Evolutionary conservation across 73 alveolate genomes (phyloP).

Genomic region (Tetrahymena malaccensis): DNA sequence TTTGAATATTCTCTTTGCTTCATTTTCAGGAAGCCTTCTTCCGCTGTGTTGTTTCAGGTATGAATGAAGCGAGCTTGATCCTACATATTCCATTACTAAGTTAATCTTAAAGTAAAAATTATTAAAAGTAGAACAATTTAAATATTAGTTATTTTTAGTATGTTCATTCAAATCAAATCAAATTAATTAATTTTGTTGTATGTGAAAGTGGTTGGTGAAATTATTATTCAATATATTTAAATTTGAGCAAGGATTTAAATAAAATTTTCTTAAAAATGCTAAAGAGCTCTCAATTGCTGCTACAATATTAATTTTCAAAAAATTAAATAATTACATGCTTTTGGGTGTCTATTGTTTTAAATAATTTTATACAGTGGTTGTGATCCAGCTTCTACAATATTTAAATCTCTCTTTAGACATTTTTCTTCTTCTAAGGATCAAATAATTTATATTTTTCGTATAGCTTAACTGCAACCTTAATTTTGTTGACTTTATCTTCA

Average conservation of each 20-base stretch:
- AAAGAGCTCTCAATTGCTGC: too few relatives aligned
- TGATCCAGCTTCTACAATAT: constrained; percentile 49
- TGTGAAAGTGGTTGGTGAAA: too few relatives aligned
- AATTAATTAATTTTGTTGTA: too few relatives aligned
- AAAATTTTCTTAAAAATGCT: too few relatives aligned
- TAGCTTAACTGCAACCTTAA: constrained; percentile 44
- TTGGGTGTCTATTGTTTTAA: constrained; percentile 80
- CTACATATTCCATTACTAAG: constrained; percentile 7
- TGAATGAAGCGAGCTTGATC: constrained; percentile 19
- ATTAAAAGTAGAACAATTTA: constrained; percentile 13
- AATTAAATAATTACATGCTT: constrained; percentile 41
- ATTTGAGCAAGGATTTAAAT: too few relatives aligned
- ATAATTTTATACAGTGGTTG: constrained; percentile 67
- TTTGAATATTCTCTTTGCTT: constrained; percentile 21
- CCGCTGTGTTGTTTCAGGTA: background rate
- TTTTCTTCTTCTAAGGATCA: constrained; percentile 41
- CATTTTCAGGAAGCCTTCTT: constrained; percentile 38
- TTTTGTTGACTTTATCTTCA: constrained; percentile 32
- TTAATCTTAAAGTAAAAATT: constrained; percentile 4
- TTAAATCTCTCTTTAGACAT: constrained; percentile 51
- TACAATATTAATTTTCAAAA: too few relatives aligned
- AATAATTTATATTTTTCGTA: constrained; percentile 47
- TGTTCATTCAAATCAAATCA: background rate
- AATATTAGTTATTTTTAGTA: background rate
- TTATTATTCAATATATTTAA: too few relatives aligned